phyloP scores from a whole-genome alignment of 805 yeast genomes.

The Saturnispora ahearnii region DNA sequence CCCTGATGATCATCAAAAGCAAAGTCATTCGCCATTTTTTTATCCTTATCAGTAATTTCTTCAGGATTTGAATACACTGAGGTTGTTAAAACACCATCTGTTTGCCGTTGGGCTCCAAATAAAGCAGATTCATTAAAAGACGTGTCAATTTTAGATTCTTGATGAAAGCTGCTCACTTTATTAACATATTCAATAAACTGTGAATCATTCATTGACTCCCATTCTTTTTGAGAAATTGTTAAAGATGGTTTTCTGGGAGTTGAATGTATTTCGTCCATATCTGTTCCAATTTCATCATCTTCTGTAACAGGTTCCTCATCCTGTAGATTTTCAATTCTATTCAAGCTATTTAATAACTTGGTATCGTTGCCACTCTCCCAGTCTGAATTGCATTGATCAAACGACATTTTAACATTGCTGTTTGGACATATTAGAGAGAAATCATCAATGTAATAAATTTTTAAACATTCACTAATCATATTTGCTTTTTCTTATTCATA shows the following conservation, averaged over 20 bases:
- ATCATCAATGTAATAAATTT: not conserved
- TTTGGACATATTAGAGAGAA: not conserved
- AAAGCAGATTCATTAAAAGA: not conserved
- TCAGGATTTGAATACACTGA: conserved; percentile 4
- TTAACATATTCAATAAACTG: conserved; percentile 32
- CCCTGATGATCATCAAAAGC: conserved; percentile 59
- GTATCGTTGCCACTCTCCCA: conserved; percentile 5
- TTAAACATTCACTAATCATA: too few relatives aligned
- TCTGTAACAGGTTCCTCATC: not conserved
- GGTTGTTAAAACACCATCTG: not conserved
- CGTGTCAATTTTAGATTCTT: not conserved
- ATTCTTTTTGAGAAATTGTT: conserved; percentile 5
- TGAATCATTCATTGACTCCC: conserved; percentile 33
- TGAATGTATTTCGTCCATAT: conserved; percentile 5
- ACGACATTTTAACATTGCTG: conserved; percentile 2
- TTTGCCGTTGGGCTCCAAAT: conserved; percentile 1
- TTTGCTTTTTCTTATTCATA: not conserved
- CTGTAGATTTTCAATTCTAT: not conserved
- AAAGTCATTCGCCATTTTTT: conserved; percentile 24
- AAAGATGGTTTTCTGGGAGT: not conserved
- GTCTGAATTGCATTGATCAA: not conserved
- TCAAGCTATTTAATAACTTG: not conserved
- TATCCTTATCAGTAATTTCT: conserved; percentile 2
- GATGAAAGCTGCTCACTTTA: conserved; percentile 8
- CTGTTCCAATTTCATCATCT: conserved; percentile 7